Evolutionary conservation across 2,329 filamentous ascomycete species (phyloP).

Genomic region (Lachnellula arida): DNA sequence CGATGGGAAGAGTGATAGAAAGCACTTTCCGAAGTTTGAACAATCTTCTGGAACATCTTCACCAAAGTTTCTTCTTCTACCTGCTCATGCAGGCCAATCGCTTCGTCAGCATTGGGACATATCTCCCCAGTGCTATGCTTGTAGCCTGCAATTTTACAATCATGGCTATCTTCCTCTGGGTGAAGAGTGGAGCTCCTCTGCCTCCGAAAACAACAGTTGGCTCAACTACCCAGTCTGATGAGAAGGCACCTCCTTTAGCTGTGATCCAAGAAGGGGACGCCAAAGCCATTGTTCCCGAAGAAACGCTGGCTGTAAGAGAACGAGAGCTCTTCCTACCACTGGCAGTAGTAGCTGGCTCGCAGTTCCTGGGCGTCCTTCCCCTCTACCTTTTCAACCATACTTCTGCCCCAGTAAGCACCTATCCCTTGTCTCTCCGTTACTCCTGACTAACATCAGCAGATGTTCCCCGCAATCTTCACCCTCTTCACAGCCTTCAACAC

Average conservation of each 20-base stretch:
- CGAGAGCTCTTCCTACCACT: conserved; percentile 69
- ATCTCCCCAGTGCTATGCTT: conserved; percentile 95
- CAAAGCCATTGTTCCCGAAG: conserved; percentile 23
- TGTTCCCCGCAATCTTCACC: conserved; percentile 55
- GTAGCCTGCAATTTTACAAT: conserved; percentile 93
- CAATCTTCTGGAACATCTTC: conserved; percentile 91
- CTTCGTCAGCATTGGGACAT: conserved; percentile 97
- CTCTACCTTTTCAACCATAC: conserved; percentile 82
- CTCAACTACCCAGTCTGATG: conserved; percentile 27
- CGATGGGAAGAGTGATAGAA: conserved; percentile 82
- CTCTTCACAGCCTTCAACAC: conserved; percentile 52
- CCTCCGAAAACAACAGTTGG: conserved; percentile 8
- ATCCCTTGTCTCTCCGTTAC: no score
- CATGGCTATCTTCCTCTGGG: conserved; percentile 91
- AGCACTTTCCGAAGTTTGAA: conserved; percentile 91
- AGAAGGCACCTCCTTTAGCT: conserved; percentile 31
- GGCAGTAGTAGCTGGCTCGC: conserved; percentile 64
- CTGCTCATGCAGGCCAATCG: conserved; percentile 84
- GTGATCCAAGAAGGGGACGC: conserved; percentile 16
- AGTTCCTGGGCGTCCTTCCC: conserved; percentile 74
- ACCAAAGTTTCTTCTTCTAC: conserved; percentile 99
- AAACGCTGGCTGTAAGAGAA: conserved; percentile 24
- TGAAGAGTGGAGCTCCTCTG: conserved; percentile 64
- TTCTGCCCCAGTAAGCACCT: conserved; percentile 50
- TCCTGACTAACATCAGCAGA: conserved; percentile 36